Percentiles rank a stretch among this genome's conserved stretches.
These are phyloP conservation scores for Mycena leptocephala DNA, from an alignment of 768 basidiomycete genomes.

Conservation along the genomic window DNA sequence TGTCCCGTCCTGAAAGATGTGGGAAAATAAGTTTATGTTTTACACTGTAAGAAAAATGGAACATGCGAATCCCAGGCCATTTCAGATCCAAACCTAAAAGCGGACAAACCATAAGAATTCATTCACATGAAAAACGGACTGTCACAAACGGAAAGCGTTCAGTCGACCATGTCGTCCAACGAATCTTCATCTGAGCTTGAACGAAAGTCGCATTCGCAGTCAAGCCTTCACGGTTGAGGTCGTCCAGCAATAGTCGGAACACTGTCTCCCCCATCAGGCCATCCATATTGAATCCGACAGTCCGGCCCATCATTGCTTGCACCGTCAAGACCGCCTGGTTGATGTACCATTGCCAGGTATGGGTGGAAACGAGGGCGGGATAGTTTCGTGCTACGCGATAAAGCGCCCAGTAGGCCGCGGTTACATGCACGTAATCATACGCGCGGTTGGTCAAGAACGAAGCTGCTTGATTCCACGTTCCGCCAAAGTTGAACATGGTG, in stretches of 20 bases:
- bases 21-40: background rate
- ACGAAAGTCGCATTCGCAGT: constrained; percentile 64
- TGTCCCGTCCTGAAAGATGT: constrained; percentile 59
- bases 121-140: background rate
- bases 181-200: constrained; percentile 62
- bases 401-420: constrained; percentile 69
- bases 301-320: constrained; percentile 60
- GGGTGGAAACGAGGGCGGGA: constrained; percentile 61
- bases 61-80: constrained; percentile 68
- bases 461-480: constrained; percentile 66
- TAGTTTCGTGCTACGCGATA: constrained; percentile 75
- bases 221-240: constrained; percentile 68
- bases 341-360: constrained; percentile 72
- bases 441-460: constrained; percentile 66
- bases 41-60: background rate
- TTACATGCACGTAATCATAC: constrained; percentile 69
- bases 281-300: constrained; percentile 61
- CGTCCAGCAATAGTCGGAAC: constrained; percentile 61
- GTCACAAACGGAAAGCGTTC: constrained; percentile 68
- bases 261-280: constrained; percentile 76
- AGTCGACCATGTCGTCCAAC: constrained; percentile 62
- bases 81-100: constrained; percentile 69
- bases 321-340: constrained; percentile 70
- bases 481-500: constrained; percentile 64
- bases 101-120: background rate